Evolutionary conservation across 1,284 basidiomycete genomes (phyloP).

Genomic region (Abortiporus biennis): DNA sequence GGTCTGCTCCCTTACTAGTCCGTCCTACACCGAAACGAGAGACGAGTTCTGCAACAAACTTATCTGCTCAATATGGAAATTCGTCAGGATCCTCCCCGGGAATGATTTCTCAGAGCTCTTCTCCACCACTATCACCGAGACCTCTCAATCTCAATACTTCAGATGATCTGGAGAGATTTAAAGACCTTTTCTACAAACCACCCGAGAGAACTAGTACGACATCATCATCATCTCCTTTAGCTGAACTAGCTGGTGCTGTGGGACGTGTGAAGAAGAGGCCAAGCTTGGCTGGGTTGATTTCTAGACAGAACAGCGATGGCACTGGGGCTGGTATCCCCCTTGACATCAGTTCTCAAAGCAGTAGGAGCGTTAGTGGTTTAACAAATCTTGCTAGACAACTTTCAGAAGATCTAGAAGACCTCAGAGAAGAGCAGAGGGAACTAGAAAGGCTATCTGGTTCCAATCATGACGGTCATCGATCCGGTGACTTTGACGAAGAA

Average conservation of each 20-base stretch:
- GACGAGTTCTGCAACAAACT: slow-evolving; percentile 7
- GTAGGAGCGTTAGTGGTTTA: slow-evolving; percentile 43
- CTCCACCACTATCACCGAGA: slow-evolving; percentile 27
- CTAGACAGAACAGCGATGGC: slow-evolving; percentile 11
- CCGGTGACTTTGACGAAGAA: too few species aligned
- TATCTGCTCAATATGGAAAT: slow-evolving; percentile 10
- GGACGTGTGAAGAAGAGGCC: slow-evolving; percentile 13
- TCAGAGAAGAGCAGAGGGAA: slow-evolving; percentile 20
- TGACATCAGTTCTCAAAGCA: slow-evolving; percentile 21
- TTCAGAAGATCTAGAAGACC: slow-evolving; percentile 48
- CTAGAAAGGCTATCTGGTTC: too few species aligned
- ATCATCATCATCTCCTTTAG: slow-evolving; percentile 7
- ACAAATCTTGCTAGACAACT: slow-evolving; percentile 58
- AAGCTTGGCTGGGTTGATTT: slow-evolving; percentile 14
- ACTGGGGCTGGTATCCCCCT: slow-evolving; percentile 21
- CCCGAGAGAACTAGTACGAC: slow-evolving; percentile 19
- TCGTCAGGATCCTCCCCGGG: slow-evolving; percentile 28
- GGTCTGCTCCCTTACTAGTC: too few species aligned
- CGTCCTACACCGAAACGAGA: too few species aligned
- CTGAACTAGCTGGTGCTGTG: too few species aligned
- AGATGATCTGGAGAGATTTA: slow-evolving; percentile 64
- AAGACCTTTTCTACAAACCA: slow-evolving; percentile 60
- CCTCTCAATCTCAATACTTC: slow-evolving; percentile 35
- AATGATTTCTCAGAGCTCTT: slow-evolving; percentile 36
- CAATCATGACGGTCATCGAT: slow-evolving; percentile 3